These are phyloP conservation scores for Colletotrichum eleusines DNA, from an alignment of 2,329 filamentous ascomycete species.

Conservation along the genomic window DNA sequence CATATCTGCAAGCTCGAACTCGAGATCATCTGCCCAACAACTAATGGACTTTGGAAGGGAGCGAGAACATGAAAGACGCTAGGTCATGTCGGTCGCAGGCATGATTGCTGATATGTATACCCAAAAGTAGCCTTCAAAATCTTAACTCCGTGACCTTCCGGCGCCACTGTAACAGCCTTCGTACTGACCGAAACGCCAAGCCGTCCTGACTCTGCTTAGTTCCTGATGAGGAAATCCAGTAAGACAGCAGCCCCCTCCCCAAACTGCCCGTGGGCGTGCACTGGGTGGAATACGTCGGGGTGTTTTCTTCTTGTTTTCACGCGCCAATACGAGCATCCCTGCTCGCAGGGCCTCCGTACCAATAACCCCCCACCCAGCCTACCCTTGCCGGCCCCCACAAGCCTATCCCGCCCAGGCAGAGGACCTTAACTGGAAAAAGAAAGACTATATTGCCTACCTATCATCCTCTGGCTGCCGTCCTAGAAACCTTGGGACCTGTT, in stretches of 20 bases:
- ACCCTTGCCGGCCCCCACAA: not conserved
- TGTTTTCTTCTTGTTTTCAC: not conserved
- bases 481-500: not conserved
- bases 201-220: not conserved
- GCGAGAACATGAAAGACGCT: not conserved
- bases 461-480: not conserved
- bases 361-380: not conserved
- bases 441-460: not conserved
- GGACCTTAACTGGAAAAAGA: not conserved
- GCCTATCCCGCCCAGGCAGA: not conserved
- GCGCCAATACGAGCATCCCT: not conserved
- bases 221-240: not conserved
- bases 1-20: not conserved
- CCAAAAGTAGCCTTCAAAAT: not conserved
- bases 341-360: not conserved
- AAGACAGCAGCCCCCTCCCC: not conserved
- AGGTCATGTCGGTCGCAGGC: not conserved
- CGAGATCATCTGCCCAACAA: not conserved
- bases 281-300: not conserved
- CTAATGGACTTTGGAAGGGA: not conserved
- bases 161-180: not conserved
- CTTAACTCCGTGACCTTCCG: not conserved
- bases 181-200: not conserved
- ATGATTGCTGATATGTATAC: not conserved
- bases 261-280: not conserved